Evolutionary conservation across 495 filamentous ascomycete species (phyloP).

Genomic region (Parathielavia hyrcaniae): DNA sequence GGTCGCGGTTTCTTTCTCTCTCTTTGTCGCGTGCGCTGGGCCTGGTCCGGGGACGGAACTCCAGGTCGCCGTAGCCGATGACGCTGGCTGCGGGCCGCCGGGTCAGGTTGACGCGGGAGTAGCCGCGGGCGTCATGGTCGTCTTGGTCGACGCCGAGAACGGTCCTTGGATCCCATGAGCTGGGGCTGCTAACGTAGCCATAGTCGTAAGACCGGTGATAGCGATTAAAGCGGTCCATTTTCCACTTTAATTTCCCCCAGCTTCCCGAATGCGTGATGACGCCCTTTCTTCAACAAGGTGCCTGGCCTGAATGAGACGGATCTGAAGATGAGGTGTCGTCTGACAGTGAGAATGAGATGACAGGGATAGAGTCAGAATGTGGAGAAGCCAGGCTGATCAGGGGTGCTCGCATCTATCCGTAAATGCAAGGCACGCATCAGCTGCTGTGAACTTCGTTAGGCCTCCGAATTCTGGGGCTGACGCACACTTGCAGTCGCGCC

Average conservation of each 20-base stretch:
- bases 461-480: constrained; percentile 5
- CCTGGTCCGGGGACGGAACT: background rate
- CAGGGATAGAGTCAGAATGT: constrained; percentile 2
- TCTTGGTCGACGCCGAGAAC: constrained; percentile 1
- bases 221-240: constrained; percentile 18
- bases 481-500: background rate
- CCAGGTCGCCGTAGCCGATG: constrained; percentile 12
- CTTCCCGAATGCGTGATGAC: background rate
- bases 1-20: background rate
- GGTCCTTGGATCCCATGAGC: constrained; percentile 2
- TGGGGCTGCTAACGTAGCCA: constrained; percentile 4
- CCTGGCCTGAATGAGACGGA: too few relatives aligned
- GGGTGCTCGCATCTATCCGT: background rate
- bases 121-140: background rate
- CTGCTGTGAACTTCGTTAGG: constrained; percentile 8
- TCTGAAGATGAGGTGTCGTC: background rate
- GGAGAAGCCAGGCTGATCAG: background rate
- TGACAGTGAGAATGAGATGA: background rate
- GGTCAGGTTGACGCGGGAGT: background rate
- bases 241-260: background rate
- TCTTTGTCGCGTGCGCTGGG: constrained; percentile 1
- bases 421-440: background rate
- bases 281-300: background rate
- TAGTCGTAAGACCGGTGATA: constrained; percentile 9
- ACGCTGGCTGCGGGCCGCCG: constrained; percentile 14